Conservation (phyloP, 2,329 filamentous ascomycete species). For the Colletotrichum sidae region DNA sequence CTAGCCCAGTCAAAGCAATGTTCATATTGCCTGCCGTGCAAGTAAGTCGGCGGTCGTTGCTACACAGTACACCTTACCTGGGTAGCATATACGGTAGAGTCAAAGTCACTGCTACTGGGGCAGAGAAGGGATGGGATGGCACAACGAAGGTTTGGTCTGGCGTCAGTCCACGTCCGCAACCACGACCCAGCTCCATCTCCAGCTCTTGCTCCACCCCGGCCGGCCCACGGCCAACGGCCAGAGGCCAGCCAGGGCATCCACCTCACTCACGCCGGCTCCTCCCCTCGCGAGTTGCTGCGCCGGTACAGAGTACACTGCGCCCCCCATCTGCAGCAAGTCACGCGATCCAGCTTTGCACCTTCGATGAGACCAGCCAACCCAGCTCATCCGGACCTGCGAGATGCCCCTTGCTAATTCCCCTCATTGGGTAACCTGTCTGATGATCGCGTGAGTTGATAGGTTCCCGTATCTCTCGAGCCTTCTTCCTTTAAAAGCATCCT, state of each 20-base stretch:
- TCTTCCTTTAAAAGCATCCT: slow-evolving; percentile 33
- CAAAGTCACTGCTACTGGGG: no score
- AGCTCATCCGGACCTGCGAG: slow-evolving; percentile 30
- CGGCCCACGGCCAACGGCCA: slow-evolving; percentile 6
- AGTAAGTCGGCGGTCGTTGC: no score
- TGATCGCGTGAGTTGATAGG: slow-evolving; percentile 40
- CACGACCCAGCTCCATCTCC: slow-evolving; percentile 6
- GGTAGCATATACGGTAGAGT: not conserved
- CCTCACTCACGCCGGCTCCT: slow-evolving; percentile 1
- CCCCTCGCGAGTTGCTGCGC: slow-evolving; percentile 28
- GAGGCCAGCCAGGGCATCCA: no score
- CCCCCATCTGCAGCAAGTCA: slow-evolving; percentile 40
- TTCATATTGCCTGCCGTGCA: no score
- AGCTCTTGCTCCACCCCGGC: slow-evolving; percentile 20
- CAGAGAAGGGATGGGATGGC: slow-evolving; percentile 7
- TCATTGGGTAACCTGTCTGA: slow-evolving; percentile 35
- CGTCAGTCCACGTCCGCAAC: slow-evolving; percentile 33
- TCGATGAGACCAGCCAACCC: slow-evolving; percentile 15
- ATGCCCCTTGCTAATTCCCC: slow-evolving; percentile 17
- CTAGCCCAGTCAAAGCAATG: no score
- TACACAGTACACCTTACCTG: no score
- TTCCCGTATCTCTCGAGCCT: slow-evolving; percentile 26
- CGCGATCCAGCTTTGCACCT: slow-evolving; percentile 38
- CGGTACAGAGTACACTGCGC: not conserved
- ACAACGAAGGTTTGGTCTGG: slow-evolving; percentile 34